Evolutionary conservation across 306 rosid species (phyloP).

Genomic region (Quercus berberidifolia): DNA sequence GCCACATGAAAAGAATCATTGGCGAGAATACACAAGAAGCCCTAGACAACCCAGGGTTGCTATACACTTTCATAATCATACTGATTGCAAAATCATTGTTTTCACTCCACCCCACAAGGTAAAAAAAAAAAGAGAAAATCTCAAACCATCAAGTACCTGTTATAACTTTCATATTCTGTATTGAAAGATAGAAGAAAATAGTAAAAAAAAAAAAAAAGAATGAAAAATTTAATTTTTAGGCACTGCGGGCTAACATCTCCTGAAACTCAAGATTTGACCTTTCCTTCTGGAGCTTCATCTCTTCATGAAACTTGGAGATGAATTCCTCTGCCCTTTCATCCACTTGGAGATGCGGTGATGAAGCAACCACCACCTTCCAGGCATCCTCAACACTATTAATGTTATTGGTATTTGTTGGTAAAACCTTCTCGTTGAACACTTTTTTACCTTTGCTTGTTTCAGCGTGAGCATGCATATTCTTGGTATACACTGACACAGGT

Average conservation of each 20-base stretch:
- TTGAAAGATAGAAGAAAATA: neutral
- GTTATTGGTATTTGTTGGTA: neutral
- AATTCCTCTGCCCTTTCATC: conserved; percentile 68
- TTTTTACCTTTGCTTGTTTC: conserved; percentile 39
- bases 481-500: neutral
- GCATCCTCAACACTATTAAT: conserved; percentile 47
- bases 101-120: neutral
- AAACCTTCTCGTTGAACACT: neutral
- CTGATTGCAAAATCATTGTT: neutral
- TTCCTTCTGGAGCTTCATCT: conserved; percentile 52
- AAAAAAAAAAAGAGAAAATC: neutral
- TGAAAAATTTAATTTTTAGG: conserved; percentile 3
- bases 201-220: neutral
- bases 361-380: conserved; percentile 49
- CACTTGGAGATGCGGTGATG: conserved; percentile 48
- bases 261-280: conserved; percentile 40
- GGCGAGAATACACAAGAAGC: neutral
- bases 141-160: neutral
- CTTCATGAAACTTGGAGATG: conserved; percentile 49
- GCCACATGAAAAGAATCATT: too few species aligned
- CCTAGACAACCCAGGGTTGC: neutral
- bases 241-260: conserved; percentile 41
- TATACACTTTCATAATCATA: conserved; percentile 17
- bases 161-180: neutral
- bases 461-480: conserved; percentile 11